Base-by-base conservation (phyloP, 768 basidiomycete species). In the Pleurotus cornucopiae region DNA sequence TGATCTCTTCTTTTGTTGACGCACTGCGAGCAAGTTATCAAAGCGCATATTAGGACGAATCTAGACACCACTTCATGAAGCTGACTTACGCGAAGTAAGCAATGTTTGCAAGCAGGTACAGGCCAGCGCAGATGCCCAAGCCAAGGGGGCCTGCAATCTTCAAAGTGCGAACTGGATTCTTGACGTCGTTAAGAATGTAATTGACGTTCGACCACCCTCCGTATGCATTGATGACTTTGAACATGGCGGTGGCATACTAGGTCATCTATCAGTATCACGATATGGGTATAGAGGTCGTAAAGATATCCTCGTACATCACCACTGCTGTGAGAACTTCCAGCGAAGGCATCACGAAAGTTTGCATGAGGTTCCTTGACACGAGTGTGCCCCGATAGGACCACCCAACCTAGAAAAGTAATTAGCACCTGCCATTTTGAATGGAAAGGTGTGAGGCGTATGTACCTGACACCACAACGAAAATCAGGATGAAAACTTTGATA, bases 121-220 rank as follows among this genome's bases (percentile, higher is more conserved):
- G 65, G 1, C 71, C 61, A 0, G 80, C 74, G 30, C 81, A 82
- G 21, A 84, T 79, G 4, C 76, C 73, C 11, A 84, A 66, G 0
- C 82, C 83, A 16, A 84, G 77, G 0, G 82, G 83, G 1, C 79
- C 83, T 0, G 83, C 82, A 30, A 84, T 81, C 66, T 81, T 82
- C 51, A 86, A 75, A 6, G 84, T 86, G 45, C 80, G 75, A 2
- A 83, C 73, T 0, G 83, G 83, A 60, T 84, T 69, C 58, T 76
- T 78, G 53, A 85, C 81, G 7, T 84, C 81, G 66, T 83, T 84
- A 56, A 85, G 66, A 4, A 84, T 82, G 54, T 81, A 81, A 61
- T 83, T 83, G 20, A 79, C 76, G 44, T 77, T 78, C 2, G 78
- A 78, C 82, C 83, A 84, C 4, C 82, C 82, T 4, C 64, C 61